A percentile compares a stretch with the other conserved stretches of the same genome.
phyloP scores from a whole-genome alignment of 495 filamentous ascomycete species.

The Xylaria venustula region DNA sequence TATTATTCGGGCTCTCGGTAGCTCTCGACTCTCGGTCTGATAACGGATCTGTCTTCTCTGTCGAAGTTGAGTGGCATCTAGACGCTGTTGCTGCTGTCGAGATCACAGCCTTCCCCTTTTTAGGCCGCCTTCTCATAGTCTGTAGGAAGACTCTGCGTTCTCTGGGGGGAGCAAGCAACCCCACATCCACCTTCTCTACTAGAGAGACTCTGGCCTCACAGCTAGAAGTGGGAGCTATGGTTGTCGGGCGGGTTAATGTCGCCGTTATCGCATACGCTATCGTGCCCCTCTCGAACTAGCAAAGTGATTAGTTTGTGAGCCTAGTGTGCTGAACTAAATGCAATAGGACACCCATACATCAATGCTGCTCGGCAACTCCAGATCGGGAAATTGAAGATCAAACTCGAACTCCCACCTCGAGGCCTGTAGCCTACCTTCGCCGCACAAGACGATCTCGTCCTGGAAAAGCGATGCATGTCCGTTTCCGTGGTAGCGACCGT shows the following conservation, averaged over 20 bases:
- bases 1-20: constrained; percentile 44
- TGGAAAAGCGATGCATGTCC: constrained; percentile 85
- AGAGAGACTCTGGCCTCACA: constrained; percentile 79
- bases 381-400: constrained; percentile 74
- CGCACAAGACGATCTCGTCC: constrained; percentile 86
- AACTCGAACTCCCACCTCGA: constrained; percentile 93
- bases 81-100: constrained; percentile 22
- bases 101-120: constrained; percentile 47
- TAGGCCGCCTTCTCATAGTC: constrained; percentile 57
- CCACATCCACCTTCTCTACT: constrained; percentile 66
- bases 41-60: constrained; percentile 28
- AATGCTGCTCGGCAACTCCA: constrained; percentile 85
- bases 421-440: constrained; percentile 80
- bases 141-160: constrained; percentile 80
- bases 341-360: constrained; percentile 61
- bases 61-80: constrained; percentile 16
- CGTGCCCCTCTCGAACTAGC: constrained; percentile 89
- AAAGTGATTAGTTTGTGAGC: constrained; percentile 21
- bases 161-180: constrained; percentile 51
- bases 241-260: constrained; percentile 84
- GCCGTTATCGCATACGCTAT: constrained; percentile 88
- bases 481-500: constrained; percentile 72
- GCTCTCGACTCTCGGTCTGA: constrained; percentile 40
- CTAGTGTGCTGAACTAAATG: neutral
- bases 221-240: constrained; percentile 74